Percentiles rank a stretch among this genome's conserved stretches.
Conservation (phyloP, 2,329 filamentous ascomycete species). For the Pseudogymnoascus sp. region DNA sequence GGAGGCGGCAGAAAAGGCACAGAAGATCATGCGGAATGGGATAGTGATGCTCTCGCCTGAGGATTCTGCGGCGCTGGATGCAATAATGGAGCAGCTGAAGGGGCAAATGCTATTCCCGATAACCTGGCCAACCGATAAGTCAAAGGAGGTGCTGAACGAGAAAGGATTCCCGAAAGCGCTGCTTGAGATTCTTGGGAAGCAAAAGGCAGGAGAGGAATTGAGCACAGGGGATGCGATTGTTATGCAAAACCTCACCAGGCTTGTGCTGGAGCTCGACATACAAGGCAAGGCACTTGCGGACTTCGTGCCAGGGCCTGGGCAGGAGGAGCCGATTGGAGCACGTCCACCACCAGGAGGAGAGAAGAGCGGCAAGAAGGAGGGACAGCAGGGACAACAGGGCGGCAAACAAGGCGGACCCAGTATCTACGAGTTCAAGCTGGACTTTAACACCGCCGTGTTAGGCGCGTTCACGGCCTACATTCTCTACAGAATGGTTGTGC, state of each 20-base stretch:
- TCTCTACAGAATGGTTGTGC: slow-evolving; percentile 56
- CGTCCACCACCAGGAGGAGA: neutral
- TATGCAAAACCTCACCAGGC: neutral
- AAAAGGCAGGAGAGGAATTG: slow-evolving; percentile 28
- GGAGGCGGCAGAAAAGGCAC: neutral
- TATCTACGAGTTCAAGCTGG: slow-evolving; percentile 23
- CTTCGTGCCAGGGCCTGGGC: neutral
- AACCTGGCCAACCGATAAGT: neutral
- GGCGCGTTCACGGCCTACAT: slow-evolving; percentile 54
- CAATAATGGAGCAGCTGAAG: neutral
- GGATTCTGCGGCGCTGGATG: neutral
- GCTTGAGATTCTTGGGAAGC: slow-evolving; percentile 19
- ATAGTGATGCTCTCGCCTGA: neutral
- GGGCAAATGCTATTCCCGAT: slow-evolving; percentile 13
- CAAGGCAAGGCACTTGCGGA: neutral
- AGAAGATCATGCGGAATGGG: neutral
- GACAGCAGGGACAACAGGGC: slow-evolving; percentile 32
- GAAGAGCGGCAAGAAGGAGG: slow-evolving; percentile 26
- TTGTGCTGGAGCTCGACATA: neutral
- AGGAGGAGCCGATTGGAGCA: neutral
- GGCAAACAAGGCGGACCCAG: slow-evolving; percentile 20
- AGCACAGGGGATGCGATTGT: slow-evolving; percentile 13
- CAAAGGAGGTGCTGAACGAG: slow-evolving; percentile 17
- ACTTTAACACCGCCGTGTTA: slow-evolving; percentile 30
- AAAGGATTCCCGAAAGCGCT: slow-evolving; percentile 13